phyloP scores from a whole-genome alignment of 371 early-diverging fungal genomes.

The Rhizopus microsporus region DNA sequence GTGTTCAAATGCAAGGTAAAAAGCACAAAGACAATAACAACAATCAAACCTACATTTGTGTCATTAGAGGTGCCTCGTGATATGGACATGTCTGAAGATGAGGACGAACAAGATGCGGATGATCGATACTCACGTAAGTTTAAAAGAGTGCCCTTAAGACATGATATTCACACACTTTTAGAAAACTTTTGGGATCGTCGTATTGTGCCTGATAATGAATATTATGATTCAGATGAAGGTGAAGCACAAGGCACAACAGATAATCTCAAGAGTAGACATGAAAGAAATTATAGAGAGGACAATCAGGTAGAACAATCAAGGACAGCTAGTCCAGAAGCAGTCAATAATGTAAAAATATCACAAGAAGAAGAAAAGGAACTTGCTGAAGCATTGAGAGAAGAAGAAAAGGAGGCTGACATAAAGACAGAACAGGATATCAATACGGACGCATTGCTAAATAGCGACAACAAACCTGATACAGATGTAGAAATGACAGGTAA shows the following conservation, averaged over 20 bases:
- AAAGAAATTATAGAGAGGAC: conserved; percentile 31
- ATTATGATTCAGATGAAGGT: conserved; percentile 74
- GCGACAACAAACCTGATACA: conserved; percentile 1
- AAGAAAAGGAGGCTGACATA: conserved; percentile 30
- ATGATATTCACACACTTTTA: conserved; percentile 6
- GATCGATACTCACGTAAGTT: conserved; percentile 51
- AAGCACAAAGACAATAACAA: background rate
- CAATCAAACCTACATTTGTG: background rate
- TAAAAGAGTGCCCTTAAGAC: background rate
- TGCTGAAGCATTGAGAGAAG: conserved; percentile 27
- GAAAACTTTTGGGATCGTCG: conserved; percentile 62
- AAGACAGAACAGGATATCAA: background rate
- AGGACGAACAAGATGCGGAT: conserved; percentile 54
- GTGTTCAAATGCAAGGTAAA: conserved; percentile 56
- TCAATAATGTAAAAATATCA: conserved; percentile 24
- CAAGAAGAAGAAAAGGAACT: conserved; percentile 41
- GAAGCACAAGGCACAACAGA: conserved; percentile 37
- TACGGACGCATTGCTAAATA: background rate
- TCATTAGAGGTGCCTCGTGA: conserved; percentile 48
- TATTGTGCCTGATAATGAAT: conserved; percentile 65
- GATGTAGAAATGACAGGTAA: conserved; percentile 18
- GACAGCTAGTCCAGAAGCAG: conserved; percentile 3
- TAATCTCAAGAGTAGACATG: conserved; percentile 28
- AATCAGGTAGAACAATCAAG: conserved; percentile 9
- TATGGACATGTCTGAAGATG: conserved; percentile 51